These are phyloP conservation scores for Pleurotus djamor DNA, from an alignment of 768 basidiomycete genomes.

Conservation along the genomic window DNA sequence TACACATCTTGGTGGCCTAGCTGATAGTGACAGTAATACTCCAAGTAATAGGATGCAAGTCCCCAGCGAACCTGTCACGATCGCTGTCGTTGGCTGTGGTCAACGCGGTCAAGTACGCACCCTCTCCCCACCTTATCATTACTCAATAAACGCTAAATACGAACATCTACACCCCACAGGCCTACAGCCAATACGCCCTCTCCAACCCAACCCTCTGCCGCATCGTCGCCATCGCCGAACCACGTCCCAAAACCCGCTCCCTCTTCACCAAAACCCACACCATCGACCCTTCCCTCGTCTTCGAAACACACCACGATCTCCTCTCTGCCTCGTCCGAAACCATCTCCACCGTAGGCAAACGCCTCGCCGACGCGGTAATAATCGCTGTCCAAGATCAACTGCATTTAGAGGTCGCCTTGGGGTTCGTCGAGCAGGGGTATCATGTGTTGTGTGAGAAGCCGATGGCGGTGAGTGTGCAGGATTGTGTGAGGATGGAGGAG, in stretches of 20 bases:
- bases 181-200: constrained; percentile 64
- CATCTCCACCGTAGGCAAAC: constrained; percentile 59
- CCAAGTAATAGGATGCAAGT: neutral
- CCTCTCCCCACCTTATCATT: no score
- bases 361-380: constrained; percentile 80
- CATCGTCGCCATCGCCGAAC: constrained; percentile 85
- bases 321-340: constrained; percentile 65
- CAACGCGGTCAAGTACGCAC: constrained; percentile 68
- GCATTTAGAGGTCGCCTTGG: constrained; percentile 72
- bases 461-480: constrained; percentile 74
- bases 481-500: constrained; percentile 73
- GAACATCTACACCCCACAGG: constrained; percentile 29
- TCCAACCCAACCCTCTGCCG: constrained; percentile 61
- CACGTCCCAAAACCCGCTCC: constrained; percentile 62
- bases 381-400: constrained; percentile 80
- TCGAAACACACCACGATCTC: constrained; percentile 71
- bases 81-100: constrained; percentile 82
- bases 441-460: constrained; percentile 93
- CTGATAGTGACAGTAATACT: neutral
- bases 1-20: no score
- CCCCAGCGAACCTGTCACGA: constrained; percentile 47
- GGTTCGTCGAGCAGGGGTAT: constrained; percentile 80
- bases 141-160: neutral
- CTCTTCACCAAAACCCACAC: constrained; percentile 54
- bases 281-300: constrained; percentile 69